A percentile compares a stretch with the other conserved stretches of the same genome.
phyloP scores from a whole-genome alignment of 768 basidiomycete species.

The Cyathus striatus region DNA sequence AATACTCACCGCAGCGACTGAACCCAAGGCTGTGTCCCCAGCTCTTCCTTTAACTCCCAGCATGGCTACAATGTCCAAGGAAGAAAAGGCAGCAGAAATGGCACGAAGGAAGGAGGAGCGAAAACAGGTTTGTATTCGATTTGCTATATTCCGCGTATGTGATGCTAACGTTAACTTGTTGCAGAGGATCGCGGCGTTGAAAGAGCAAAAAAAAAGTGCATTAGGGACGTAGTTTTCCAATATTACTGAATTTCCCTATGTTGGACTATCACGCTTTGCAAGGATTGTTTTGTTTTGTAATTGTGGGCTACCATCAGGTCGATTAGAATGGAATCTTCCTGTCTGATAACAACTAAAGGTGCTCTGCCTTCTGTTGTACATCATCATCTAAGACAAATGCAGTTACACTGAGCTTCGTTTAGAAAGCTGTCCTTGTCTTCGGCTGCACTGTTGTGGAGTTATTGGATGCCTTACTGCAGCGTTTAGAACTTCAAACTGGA shows the following conservation, averaged over 20 bases:
- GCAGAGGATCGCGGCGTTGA: slow-evolving; percentile 73
- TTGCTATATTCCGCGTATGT: not conserved
- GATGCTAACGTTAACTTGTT: slow-evolving; percentile 1
- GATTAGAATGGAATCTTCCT: too few species aligned
- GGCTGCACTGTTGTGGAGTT: too few species aligned
- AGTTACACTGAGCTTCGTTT: too few species aligned
- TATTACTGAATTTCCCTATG: not conserved
- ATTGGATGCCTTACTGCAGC: too few species aligned
- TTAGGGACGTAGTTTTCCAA: slow-evolving; percentile 16
- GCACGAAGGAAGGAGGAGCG: slow-evolving; percentile 87
- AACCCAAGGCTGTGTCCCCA: slow-evolving; percentile 10
- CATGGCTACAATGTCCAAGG: slow-evolving; percentile 63
- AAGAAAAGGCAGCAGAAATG: slow-evolving; percentile 94
- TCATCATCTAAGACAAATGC: too few species aligned
- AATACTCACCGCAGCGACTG: too few species aligned
- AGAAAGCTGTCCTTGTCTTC: too few species aligned
- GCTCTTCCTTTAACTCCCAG: slow-evolving; percentile 15
- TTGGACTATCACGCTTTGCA: not conserved
- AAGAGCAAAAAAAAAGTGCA: slow-evolving; percentile 71
- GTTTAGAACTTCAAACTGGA: too few species aligned
- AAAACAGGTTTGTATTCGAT: slow-evolving; percentile 63
- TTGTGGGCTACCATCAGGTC: too few species aligned
- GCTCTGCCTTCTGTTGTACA: too few species aligned
- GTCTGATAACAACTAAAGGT: too few species aligned
- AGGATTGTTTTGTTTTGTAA: not conserved